Base-by-base conservation (phyloP, 2,329 filamentous ascomycete species). In the Fusarium compactum region DNA sequence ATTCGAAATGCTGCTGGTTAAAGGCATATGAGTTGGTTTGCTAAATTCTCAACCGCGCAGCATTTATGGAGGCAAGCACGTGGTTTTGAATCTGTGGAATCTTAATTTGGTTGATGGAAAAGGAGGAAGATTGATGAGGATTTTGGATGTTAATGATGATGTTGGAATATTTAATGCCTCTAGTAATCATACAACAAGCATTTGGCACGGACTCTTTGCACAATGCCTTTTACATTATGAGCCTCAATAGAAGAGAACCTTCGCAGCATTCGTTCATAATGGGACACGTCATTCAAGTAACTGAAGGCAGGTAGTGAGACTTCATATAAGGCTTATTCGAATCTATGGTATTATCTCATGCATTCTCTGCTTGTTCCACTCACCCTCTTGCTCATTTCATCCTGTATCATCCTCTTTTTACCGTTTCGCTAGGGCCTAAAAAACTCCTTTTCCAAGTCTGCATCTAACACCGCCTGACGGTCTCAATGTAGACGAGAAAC, bases 1-100 rank as follows among this genome's bases (percentile, higher is more conserved):
- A 72, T 77, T 53, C 81, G 87, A 62, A 89, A 88, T 58, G 81
- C 81, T 6, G 79, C 81, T 40, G 83, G 81, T 43, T 86, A 73
- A 25, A 18, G 14, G 34, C 6, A 24, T 25, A 16, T 11, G 27
- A 14, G 11, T n/a, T n/a, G 16, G 14, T 29, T 27, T n/a, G 18
- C 16, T 52, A 12, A 3, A 12, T 47, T n/a, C 8, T 40, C 14
- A 34, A 22, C 20, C 10, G 11, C 6, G 11, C 7, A 16, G 22
- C 34, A 44, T 48, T 27, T 11, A 22, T 10, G 25, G 54, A 54
- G 63, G 25, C 25, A 30, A 43, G 56, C 43, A 44, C 34, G 14
- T 29, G 27, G 11, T 50, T 20, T 50, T 32, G 38, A 15, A 38
- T 43, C n/a, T 27, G 11, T n/a, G 20, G 16, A 8, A 22, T 12